Evolutionary conservation across 805 yeast species (phyloP), one percentile per base, ranked within the genome.

Genomic region (Pichia paraexigua): DNA sequence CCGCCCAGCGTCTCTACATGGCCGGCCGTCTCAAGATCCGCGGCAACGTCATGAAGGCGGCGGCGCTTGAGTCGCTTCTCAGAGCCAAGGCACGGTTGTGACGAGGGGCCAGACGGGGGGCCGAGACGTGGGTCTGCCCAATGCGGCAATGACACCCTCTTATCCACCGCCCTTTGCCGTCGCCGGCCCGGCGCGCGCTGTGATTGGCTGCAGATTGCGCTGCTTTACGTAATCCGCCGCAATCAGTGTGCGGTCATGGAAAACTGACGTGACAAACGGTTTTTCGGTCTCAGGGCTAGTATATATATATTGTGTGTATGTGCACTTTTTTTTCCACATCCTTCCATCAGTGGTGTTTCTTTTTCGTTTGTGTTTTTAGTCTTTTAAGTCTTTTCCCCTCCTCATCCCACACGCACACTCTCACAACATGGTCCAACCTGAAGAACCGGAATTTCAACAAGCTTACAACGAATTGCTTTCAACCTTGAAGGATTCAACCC

Each of bases 361-460:
- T 24, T 24, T 24, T 39, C 41, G 9, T 39, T 20, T n/a, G n/a
- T n/a, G n/a, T n/a, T n/a, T n/a, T n/a, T n/a, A n/a, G n/a, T n/a
- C n/a, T n/a, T n/a, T n/a, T n/a, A n/a, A n/a, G n/a, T 18, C 22
- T 39, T 39, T 39, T 9, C n/a, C 20, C 20, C 20, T n/a, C 22
- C 22, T 18, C 41, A 20, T 20, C 32, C 13, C 24, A 20, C 12
- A 13, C 25, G 25, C 25, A 24, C 7, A 13, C 30, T 25, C 7
- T 18, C 22, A 7, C 47, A 11, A 8, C 73, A 82, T 83, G 89
- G 87, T 79, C 76, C 82, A 81, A 72, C 91, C 95, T 60, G 77
- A 79, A 75, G 98, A 92, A 79, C 98, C 99, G 62, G 99, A 92
- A 83, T 92, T 92, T 77, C 91, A 91, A 75, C 99, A 92, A 82